Percentiles rank a stretch among this genome's conserved stretches.
Conservation (phyloP, 345 rosid genomes). For the Laguncularia racemosa region DNA sequence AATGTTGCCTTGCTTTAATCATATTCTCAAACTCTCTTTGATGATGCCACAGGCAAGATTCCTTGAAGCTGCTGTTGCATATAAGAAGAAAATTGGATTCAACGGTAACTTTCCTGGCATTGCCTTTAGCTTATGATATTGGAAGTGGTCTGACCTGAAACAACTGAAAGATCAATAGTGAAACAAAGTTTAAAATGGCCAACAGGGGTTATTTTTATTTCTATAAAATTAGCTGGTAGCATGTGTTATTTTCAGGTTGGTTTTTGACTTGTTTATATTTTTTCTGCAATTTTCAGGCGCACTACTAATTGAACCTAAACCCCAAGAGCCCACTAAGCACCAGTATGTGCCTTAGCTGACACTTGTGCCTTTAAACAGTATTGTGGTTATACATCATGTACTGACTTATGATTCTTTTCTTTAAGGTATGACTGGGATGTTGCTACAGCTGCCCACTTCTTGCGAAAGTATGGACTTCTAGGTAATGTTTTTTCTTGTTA, state of each 20-base stretch:
- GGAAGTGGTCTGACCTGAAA: not conserved
- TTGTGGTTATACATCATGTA: not conserved
- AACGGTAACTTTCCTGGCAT: slow-evolving; percentile 37
- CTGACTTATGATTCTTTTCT: slow-evolving; percentile 6
- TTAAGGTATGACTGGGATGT: slow-evolving; percentile 94
- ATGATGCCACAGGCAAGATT: slow-evolving; percentile 52
- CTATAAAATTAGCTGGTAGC: not conserved
- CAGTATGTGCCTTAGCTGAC: slow-evolving; percentile 32
- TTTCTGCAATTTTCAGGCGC: slow-evolving; percentile 41
- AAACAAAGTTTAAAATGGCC: no score
- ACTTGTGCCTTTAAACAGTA: not conserved
- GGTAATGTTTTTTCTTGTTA: slow-evolving; percentile 19
- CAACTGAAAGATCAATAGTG: no score
- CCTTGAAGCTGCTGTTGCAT: slow-evolving; percentile 73
- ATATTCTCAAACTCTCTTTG: not conserved
- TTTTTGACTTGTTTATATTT: slow-evolving; percentile 4
- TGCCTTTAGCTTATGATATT: not conserved
- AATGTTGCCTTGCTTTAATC: not conserved
- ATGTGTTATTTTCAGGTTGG: not conserved
- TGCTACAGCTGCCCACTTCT: slow-evolving; percentile 80
- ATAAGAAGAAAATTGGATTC: slow-evolving; percentile 97
- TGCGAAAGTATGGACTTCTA: slow-evolving; percentile 73
- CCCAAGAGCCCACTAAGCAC: slow-evolving; percentile 97
- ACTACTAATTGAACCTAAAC: slow-evolving; percentile 90
- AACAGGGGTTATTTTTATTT: no score